These are phyloP conservation scores for Ophiostoma australiae DNA, from an alignment of 2,329 filamentous ascomycete species.

Conservation along the genomic window DNA sequence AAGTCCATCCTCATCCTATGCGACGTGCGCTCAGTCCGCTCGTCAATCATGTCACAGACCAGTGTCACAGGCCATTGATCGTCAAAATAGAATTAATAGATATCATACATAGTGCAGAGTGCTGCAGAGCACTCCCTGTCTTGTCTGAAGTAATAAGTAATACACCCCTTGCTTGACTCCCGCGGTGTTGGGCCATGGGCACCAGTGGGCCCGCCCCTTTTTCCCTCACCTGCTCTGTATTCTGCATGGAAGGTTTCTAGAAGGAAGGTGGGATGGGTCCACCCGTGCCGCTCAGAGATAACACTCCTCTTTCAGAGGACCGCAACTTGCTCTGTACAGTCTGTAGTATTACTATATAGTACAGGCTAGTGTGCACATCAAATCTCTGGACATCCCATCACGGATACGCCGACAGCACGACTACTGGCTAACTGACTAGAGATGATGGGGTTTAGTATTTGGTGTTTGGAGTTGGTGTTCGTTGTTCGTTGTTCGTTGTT, in stretches of 20 bases:
- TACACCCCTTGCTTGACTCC: slow-evolving; percentile 3
- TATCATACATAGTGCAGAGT: too few species aligned
- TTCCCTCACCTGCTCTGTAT: background rate
- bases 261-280: slow-evolving; percentile 6
- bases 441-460: too few species aligned
- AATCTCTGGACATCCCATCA: background rate
- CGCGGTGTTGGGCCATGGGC: slow-evolving; percentile 1
- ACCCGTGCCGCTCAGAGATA: slow-evolving; percentile 7
- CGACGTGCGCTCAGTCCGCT: slow-evolving; percentile 10
- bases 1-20: background rate
- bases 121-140: too few species aligned
- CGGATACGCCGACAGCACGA: background rate
- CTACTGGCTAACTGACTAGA: background rate
- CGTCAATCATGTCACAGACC: slow-evolving; percentile 14
- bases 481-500: too few species aligned
- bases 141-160: background rate
- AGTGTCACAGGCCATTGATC: slow-evolving; percentile 12
- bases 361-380: too few species aligned
- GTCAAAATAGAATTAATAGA: slow-evolving; percentile 1
- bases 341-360: too few species aligned
- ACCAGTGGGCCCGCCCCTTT: slow-evolving; percentile 6
- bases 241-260: slow-evolving; percentile 9
- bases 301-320: background rate
- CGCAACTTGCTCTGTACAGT: too few species aligned
- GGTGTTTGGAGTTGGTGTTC: too few species aligned